These are phyloP conservation scores for Trichoderma arundinaceum DNA, from an alignment of 2,329 filamentous ascomycete species.

Conservation along the genomic window DNA sequence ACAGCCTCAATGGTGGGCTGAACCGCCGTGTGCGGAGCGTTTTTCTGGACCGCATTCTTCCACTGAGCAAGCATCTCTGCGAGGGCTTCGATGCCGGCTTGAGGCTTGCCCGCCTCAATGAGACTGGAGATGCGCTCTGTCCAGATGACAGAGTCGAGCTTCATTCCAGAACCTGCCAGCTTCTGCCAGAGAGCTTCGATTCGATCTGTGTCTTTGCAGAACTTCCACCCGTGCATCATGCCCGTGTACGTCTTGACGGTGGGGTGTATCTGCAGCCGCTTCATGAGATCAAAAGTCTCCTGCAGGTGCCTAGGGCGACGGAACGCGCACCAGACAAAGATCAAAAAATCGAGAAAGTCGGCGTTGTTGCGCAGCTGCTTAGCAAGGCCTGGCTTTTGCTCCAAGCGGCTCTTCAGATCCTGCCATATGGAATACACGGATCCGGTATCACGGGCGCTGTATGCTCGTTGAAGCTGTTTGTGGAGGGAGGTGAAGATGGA, in stretches of 20 bases:
- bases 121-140: conserved; percentile 71
- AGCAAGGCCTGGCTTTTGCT: conserved; percentile 37
- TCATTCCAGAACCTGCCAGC: conserved; percentile 61
- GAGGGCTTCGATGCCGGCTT: conserved; percentile 66
- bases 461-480: conserved; percentile 41
- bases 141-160: conserved; percentile 72
- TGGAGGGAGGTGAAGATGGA: conserved; percentile 37
- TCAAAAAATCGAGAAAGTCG: conserved; percentile 49
- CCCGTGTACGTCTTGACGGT: conserved; percentile 71
- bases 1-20: conserved; percentile 68
- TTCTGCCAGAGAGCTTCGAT: conserved; percentile 71
- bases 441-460: conserved; percentile 40
- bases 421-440: conserved; percentile 45
- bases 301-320: conserved; percentile 41
- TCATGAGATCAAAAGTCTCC: conserved; percentile 52
- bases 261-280: conserved; percentile 58
- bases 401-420: conserved; percentile 40
- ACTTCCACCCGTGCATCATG: conserved; percentile 74
- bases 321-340: conserved; percentile 49
- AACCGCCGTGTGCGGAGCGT: conserved; percentile 48
- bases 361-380: conserved; percentile 42
- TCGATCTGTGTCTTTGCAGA: conserved; percentile 61
- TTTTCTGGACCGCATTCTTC: conserved; percentile 49
- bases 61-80: conserved; percentile 69
- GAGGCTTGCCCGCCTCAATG: conserved; percentile 59